Evolutionary conservation across 192 early-diverging fungal species (phyloP).

Genomic region (Thamnidium elegans): DNA sequence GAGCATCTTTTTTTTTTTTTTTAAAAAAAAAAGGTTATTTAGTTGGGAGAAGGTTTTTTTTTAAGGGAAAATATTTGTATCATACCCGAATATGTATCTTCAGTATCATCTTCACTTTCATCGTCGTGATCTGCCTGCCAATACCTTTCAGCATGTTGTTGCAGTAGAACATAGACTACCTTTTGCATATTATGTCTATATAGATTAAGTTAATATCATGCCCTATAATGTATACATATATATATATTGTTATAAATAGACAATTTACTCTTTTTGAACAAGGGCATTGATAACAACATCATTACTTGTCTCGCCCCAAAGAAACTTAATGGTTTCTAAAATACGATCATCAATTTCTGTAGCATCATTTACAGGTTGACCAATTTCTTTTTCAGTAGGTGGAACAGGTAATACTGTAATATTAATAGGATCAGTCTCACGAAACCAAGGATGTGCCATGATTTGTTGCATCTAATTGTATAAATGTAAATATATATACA

Average conservation of each 20-base stretch:
- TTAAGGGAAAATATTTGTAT: neutral
- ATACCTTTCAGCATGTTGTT: constrained; percentile 36
- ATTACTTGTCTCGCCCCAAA: constrained; percentile 36
- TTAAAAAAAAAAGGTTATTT: neutral
- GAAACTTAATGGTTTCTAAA: constrained; percentile 35
- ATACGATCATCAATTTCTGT: constrained; percentile 36
- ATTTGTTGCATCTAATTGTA: constrained; percentile 46
- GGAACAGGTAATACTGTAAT: constrained; percentile 26
- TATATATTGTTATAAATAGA: neutral
- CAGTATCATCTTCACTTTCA: constrained; percentile 21
- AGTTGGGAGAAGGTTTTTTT: neutral
- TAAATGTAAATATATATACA: neutral
- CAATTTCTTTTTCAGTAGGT: constrained; percentile 33
- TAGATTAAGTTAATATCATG: too few relatives aligned
- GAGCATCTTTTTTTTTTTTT: too few relatives aligned
- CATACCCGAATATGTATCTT: constrained; percentile 14
- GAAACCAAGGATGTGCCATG: constrained; percentile 50
- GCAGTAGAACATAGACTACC: constrained; percentile 35
- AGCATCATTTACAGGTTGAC: constrained; percentile 26
- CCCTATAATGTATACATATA: too few relatives aligned
- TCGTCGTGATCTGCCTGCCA: constrained; percentile 38
- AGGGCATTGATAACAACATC: constrained; percentile 31
- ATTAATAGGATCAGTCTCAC: constrained; percentile 34
- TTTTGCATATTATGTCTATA: constrained; percentile 42
- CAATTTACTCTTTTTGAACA: constrained; percentile 30